Base-by-base conservation (phyloP, 2,329 filamentous ascomycete species). In the Raffaelea deltoideospora region DNA sequence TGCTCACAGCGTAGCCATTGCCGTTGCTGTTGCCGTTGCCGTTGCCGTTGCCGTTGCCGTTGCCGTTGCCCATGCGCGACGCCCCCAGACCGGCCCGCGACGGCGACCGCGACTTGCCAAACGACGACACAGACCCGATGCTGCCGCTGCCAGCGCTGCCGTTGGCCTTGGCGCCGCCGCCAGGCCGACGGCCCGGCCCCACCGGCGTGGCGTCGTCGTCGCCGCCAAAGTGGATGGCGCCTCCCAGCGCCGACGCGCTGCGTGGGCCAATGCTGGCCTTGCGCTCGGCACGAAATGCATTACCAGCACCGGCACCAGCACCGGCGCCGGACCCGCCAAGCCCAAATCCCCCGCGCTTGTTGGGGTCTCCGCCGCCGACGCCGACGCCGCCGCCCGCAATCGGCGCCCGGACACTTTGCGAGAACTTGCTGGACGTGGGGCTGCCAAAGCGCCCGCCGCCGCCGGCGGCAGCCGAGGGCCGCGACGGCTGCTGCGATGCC, bases 391-490 rank as follows among this genome's bases (percentile, higher is more conserved):
- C n/a, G 17, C 72, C 71, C 1, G 39, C 26, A 6, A 34, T 18
- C 0, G 41, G 35, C 3, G 40, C 43, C 20, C 74, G 65, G 22
- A 78, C 67, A 47, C 74, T 79, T 46, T 76, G 71, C 1, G 71
- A 71, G 44, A 80, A 75, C 40, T 69, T 72, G 44, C 64, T 67
- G 3, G 74, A 69, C 2, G 65, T 71, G 8, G 68, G 80, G 56
- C 65, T 79, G 43, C 66, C 72, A 54, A 72, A 76, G 42, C 77
- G 65, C 22, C 76, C 15, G 28, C 28, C 28, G 28, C n/a, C 5
- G 14, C 28, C 28, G 28, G 4, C n/a, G 5, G n/a, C 28, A 13
- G 10, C n/a, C 28, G 28, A 5, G 10, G 4, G 5, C n/a, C 13
- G 10, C 5, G 28, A 5, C 61, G 11, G 73, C 66, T 9, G 31